Base-by-base conservation (phyloP, 176 grass and related monocot species). In the Canna indica region DNA sequence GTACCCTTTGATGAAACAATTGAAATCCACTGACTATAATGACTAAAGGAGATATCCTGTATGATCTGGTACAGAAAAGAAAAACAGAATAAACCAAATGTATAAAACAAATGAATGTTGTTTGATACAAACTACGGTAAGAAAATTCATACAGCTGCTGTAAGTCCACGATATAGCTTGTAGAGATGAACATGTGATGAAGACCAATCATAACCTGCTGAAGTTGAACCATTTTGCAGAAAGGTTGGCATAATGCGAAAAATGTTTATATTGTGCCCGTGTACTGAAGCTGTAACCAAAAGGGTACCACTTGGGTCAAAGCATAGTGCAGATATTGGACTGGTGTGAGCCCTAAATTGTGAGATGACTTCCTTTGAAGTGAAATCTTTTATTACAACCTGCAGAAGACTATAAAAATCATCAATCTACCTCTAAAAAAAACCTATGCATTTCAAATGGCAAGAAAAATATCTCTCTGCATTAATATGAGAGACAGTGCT, bases 251-350 rank as follows among this genome's bases (percentile, higher is more conserved):
- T 88, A 73, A 99, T 94, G 61, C 95, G 81, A 77, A 99, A 94
- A 75, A 99, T 87, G 84, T 99, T 94, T 82, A 99, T 94, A 75
- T 99, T 94, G 71, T 99, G 90, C 65, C 95, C 95, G 82, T 99
- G 87, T 78, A 99, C 87, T 56, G 95, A 99, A 11, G 90, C 81
- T 74, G 95, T 99, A 45, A 99, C 95, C 75, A 99, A 77, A 76
- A 99, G 84, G 25, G 95, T 94, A 44, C 95, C 90, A 71, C 90
- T 99, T 46, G 90, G 95, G 61, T 99, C 95, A 5, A 99, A 99
- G 85, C 90, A 94, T 47, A 99, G 84, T 78, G 95, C 95, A 74
- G 95, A 99, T 83, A 99, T 99, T 5, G 95, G 90, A 82, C 90
- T 99, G 5, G 84, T 86, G 66, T 99, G 95, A 74, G 95, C 95